Evolutionary conservation across 2,329 filamentous ascomycete genomes (phyloP).

Genomic region (Stromatinia cepivora): DNA sequence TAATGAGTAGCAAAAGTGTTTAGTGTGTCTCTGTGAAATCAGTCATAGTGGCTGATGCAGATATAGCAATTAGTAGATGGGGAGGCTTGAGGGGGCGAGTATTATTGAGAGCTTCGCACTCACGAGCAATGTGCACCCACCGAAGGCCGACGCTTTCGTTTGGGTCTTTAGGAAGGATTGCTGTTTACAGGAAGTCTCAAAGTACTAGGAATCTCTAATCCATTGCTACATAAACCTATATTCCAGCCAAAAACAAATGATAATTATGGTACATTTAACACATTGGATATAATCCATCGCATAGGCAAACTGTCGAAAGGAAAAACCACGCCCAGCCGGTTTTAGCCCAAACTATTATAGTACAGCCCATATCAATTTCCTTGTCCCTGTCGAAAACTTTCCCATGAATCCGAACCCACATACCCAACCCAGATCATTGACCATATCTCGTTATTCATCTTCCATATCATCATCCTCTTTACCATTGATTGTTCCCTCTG

Average conservation of each 20-base stretch:
- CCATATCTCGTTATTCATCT: neutral
- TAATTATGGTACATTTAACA: neutral
- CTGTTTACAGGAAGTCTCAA: neutral
- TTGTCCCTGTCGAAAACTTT: neutral
- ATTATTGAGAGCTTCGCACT: no score
- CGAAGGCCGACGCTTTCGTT: neutral
- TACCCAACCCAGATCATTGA: neutral
- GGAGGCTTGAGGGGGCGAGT: neutral
- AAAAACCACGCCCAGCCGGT: neutral
- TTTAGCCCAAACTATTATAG: neutral
- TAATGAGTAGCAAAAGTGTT: neutral
- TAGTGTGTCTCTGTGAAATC: no score
- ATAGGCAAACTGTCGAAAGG: neutral
- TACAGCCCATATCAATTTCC: neutral
- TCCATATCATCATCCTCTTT: conserved; percentile 14
- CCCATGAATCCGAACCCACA: neutral
- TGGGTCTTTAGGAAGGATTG: neutral
- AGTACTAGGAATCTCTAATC: neutral
- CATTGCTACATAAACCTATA: neutral
- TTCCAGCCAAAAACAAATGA: neutral
- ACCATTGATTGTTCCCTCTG: neutral
- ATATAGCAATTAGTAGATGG: neutral
- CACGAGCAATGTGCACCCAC: neutral
- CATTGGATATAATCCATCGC: neutral
- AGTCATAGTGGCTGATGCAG: neutral